Base-by-base conservation (phyloP, 2,329 filamentous ascomycete species). In the Pseudogymnoascus sp. region DNA sequence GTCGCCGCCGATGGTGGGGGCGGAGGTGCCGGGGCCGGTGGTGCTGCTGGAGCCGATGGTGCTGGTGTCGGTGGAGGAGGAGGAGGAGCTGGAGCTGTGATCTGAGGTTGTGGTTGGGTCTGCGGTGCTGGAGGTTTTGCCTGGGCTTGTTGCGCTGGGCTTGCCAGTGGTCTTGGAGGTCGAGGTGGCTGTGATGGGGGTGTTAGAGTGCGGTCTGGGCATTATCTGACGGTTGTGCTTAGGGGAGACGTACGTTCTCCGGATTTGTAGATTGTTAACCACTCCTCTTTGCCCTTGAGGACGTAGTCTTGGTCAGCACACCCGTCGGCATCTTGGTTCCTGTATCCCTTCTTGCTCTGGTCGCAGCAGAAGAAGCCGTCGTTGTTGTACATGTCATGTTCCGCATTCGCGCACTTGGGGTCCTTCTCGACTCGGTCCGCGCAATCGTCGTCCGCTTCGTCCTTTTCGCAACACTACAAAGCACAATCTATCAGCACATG, bases 311-410 rank as follows among this genome's bases (percentile, higher is more conserved):
- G 13, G 25, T 31, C 8, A 5, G 39, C 62, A n/a, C 62, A 63
- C 10, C 62, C 62, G 45, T 63, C 59, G 35, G 33, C 58, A 12
- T 42, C 1, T 8, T 1, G 13, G 29, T 59, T 35, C 39, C 25
- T 35, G 58, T 61, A 63, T 31, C 62, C 62, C 15, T 37, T 61
- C 5, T 4, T 18, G 1, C 59, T 65, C 3, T 59, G 29, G 10
- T 65, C 62, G 15, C 69, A 71, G 45, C 69, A 71, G 36, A 71
- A 71, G 21, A 62, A 69, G 9, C 64, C 67, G 5, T 60, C 59
- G 4, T 66, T 66, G 15, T 70, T 61, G 13, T 67, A 71, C 42
- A 71, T 33, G n/a, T 64, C 65, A 21, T 64, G 65, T 1, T 65
- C 66, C 5, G 35, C 58, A 40, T 71, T 67, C 25, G 68, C 69